A percentile compares a stretch with the other conserved stretches of the same genome.
Conservation (phyloP, 345 rosid genomes). For the Raphanus raphanistrum region DNA sequence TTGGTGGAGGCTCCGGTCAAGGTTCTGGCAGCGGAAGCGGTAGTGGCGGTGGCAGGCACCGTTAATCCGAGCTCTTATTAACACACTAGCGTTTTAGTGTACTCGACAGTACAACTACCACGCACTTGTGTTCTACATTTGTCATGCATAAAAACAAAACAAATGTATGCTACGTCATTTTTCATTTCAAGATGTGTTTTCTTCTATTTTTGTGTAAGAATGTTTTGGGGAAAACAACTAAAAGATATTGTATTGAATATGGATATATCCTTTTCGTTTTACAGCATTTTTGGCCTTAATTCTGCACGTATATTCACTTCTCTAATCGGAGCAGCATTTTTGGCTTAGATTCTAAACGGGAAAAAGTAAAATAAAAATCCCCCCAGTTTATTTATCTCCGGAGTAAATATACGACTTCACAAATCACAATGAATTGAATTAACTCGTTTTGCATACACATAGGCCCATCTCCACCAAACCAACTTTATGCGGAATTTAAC, state of each 20-base stretch:
- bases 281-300: background rate
- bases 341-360: background rate
- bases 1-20: constrained; percentile 38
- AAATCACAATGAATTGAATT: background rate
- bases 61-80: constrained; percentile 8
- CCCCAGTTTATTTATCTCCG: background rate
- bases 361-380: background rate
- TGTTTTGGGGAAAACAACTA: background rate
- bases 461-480: constrained; percentile 3
- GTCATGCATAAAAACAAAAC: background rate
- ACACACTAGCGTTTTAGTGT: background rate
- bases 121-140: constrained; percentile 6
- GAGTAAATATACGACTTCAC: background rate
- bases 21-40: constrained; percentile 44
- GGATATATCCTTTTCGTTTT: background rate
- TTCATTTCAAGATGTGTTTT: constrained; percentile 14
- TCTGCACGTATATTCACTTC: too few species aligned
- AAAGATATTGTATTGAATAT: background rate
- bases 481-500: background rate
- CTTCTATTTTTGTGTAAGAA: constrained; percentile 21
- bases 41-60: constrained; percentile 31
- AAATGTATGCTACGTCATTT: constrained; percentile 20
- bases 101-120: background rate
- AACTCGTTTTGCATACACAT: background rate
- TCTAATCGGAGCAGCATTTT: background rate